Evolutionary conservation across 1,139 yeast genomes (phyloP), one percentile per base, ranked within the genome.

Genomic region (Lodderomyces pseudojiufengensis): DNA sequence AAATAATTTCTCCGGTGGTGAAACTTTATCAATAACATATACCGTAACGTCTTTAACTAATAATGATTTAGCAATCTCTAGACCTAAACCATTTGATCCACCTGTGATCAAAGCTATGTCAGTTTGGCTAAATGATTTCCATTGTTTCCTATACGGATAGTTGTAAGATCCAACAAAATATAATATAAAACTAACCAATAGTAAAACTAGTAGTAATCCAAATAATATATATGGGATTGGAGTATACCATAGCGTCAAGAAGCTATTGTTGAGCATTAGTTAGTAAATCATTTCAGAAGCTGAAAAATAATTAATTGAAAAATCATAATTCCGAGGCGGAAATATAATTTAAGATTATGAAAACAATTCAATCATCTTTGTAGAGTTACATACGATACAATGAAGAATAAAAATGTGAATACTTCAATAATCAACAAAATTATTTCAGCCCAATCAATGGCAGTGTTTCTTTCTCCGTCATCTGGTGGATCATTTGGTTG

Each of bases 21-120:
- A 52, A 4, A 48, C 55, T n/a, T 71, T 48, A 48, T 82, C 88
- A 9, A 82, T 46, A 5, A 75, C 48, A 35, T 53, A 64, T 5
- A 79, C 70, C 12, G 49, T 55, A 12, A 65, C 57, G 1, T 61
- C 58, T 13, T 53, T 51, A 5, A 38, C 32, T 1, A 65, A 41
- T 3, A 81, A 52, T 13, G 50, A 41, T 9, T 55, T 51, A 0
- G 67, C 66, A 5, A 81, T 50, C 24, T 63, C 70, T 8, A 54
- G 47, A 0, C 90, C 90, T 8, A 82, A 55, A 0, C 88, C 88
- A 33, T 63, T 57, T 23, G 81, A 68, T 0, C 85, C 88, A 1
- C 90, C 90, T 0, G 90, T 81, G 2, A 82, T 60, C 10, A 81
- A 47, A 0, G 76, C 78, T 7, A 61, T 54, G 41, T 66, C 73